Base-by-base conservation (phyloP, 163 green algal species). In the Scenedesmus sp. region DNA sequence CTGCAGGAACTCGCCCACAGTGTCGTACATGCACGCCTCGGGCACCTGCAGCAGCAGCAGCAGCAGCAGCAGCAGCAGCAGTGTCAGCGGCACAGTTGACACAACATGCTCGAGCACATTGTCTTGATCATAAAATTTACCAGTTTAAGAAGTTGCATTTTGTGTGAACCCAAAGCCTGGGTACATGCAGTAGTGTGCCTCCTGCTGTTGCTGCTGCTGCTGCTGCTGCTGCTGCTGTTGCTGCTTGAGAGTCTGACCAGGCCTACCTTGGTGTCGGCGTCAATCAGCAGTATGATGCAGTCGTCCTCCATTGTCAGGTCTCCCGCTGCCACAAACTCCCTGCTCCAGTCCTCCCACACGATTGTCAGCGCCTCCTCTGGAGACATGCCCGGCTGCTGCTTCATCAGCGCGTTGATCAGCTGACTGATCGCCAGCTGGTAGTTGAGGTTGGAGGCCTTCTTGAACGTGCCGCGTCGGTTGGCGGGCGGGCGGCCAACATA, bases 361-460 rank as follows among this genome's bases (percentile, higher is more conserved):
- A 16, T 20, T 12, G 18, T 16, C 44, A 90, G 35, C 15, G 72
- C 86, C 1, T 79, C 42, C 30, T 90, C 43, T 35, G 70, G 1
- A 6, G 61, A 68, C 46, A 86, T 12, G 40, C n/a, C 51, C 1
- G 68, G 65, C 46, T 73, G 18, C 43, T 72, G 42, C 22, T 40
- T 65, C 73, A 90, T 85, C 9, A 68, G 42, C 22, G 46, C 10
- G 12, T 2, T 9, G 0, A 86, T 20, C 24, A 43, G 51, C 4
- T 90, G 43, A 43, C 73, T 90, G 30, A 90, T 53, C 40, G 76
- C 84, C 35, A 93, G 76, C 53, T 81, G 56, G 73, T 90, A 93
- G 81, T 93, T 93, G 42, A 93, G 65, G 44, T 93, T 93, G 86
- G 72, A 88, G 43, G 90, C 90, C 86, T 93, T 93, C 70, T 93